Conservation (phyloP, 208 protist genomes). For the Polymyxa betae region DNA sequence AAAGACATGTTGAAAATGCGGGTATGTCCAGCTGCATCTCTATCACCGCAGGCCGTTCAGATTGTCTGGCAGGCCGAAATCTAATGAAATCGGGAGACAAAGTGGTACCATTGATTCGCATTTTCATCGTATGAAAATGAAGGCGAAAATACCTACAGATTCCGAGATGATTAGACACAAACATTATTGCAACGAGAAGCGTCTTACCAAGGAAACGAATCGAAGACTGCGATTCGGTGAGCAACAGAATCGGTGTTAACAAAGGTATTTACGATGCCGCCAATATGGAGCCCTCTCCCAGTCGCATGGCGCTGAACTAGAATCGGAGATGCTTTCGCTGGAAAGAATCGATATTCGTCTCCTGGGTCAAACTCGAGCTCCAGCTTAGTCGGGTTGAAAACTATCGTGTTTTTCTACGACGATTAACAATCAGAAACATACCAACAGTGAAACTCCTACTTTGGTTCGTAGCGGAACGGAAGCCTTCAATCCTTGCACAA, state of each 20-base stretch:
- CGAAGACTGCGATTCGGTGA: not conserved
- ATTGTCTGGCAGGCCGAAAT: conserved; percentile 9
- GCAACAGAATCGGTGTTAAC: conserved; percentile 11
- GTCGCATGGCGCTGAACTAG: conserved; percentile 32
- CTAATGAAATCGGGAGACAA: not conserved
- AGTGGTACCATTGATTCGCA: not conserved
- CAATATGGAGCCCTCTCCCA: not conserved
- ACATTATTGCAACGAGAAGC: not conserved
- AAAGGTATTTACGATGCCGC: conserved; percentile 8
- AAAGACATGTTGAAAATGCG: not conserved
- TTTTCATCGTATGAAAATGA: not conserved
- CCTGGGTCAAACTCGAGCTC: not conserved
- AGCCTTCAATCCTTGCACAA: not conserved
- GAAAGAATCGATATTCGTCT: not conserved
- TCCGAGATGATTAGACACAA: not conserved
- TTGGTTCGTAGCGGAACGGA: not conserved
- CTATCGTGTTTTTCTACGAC: not conserved
- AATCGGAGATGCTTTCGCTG: not conserved
- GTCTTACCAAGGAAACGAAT: conserved; percentile 23
- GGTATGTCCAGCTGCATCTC: not conserved
- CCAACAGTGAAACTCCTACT: not conserved
- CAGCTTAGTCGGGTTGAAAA: not conserved
- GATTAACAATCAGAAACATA: not conserved
- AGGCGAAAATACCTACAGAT: conserved; percentile 22
- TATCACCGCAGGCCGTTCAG: not conserved